Evolutionary conservation across 31 red algal species (phyloP).

Genomic region (Asparagopsis taxiformis): DNA sequence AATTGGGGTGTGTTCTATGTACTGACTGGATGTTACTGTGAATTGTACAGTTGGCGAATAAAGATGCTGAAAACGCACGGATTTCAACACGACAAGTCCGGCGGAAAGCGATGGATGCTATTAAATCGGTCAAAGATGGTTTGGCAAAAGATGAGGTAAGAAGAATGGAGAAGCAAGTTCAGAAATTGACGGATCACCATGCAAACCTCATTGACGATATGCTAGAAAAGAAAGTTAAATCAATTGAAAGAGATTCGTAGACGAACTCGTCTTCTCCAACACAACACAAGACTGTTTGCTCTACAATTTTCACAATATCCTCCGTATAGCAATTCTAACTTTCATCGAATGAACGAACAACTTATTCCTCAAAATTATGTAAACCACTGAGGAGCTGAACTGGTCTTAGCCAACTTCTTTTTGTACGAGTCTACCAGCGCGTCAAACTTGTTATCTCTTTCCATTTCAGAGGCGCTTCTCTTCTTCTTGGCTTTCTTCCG

Average conservation of each 20-base stretch:
- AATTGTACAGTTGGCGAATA: conserved; percentile 17
- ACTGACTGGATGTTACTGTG: neutral
- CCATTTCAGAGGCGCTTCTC: neutral
- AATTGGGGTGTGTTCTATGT: neutral
- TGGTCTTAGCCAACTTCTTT: conserved; percentile 12
- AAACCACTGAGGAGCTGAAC: too few relatives aligned
- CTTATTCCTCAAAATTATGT: too few relatives aligned
- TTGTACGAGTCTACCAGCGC: conserved; percentile 24
- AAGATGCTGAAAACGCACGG: conserved; percentile 57
- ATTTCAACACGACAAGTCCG: conserved; percentile 51
- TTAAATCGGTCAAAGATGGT: conserved; percentile 51
- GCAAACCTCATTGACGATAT: conserved; percentile 23
- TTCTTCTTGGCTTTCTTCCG: conserved; percentile 1
- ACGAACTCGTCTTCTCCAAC: too few relatives aligned
- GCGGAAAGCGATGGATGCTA: conserved; percentile 59
- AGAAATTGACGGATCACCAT: conserved; percentile 38
- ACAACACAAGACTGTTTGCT: too few relatives aligned
- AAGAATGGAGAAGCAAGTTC: conserved; percentile 57
- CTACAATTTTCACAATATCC: too few relatives aligned
- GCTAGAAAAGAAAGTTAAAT: conserved; percentile 40
- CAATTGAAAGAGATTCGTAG: too few relatives aligned
- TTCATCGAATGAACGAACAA: too few relatives aligned
- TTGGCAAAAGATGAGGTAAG: conserved; percentile 55
- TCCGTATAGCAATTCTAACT: too few relatives aligned
- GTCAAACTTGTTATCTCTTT: conserved; percentile 23